Percentiles rank a stretch among this genome's conserved stretches.
phyloP scores from a whole-genome alignment of 1,284 basidiomycete genomes.

The Sanghuangporus weigelae region DNA sequence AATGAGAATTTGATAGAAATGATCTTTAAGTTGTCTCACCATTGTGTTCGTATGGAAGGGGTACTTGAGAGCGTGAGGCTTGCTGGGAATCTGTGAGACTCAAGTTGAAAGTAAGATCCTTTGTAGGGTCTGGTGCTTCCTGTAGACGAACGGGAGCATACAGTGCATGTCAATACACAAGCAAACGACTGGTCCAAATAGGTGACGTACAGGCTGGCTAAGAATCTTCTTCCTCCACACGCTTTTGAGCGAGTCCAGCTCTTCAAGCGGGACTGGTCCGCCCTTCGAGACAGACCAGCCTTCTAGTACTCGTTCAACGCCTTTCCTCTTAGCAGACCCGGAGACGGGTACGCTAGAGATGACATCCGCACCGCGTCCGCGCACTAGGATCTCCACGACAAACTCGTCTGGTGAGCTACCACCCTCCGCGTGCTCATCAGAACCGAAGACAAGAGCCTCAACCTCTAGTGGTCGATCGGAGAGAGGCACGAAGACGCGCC shows the following conservation, averaged over 20 bases:
- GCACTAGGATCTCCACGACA: slow-evolving; percentile 58
- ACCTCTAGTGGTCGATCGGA: slow-evolving; percentile 55
- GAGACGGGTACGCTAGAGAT: not conserved
- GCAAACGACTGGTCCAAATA: not conserved
- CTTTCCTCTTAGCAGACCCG: slow-evolving; percentile 35
- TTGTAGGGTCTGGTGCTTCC: slow-evolving; percentile 48
- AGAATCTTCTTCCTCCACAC: slow-evolving; percentile 39
- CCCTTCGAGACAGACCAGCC: slow-evolving; percentile 45
- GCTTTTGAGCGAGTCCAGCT: slow-evolving; percentile 42
- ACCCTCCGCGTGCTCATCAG: slow-evolving; percentile 34
- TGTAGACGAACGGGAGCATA: slow-evolving; percentile 23
- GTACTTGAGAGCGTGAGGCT: slow-evolving; percentile 71
- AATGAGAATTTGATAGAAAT: not conserved
- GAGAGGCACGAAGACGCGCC: slow-evolving; percentile 65
- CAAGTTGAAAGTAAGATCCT: slow-evolving; percentile 80
- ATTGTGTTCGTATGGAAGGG: slow-evolving; percentile 83
- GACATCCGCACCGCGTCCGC: slow-evolving; percentile 31
- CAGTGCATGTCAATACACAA: not conserved
- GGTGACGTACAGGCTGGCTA: slow-evolving; percentile 36
- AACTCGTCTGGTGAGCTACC: slow-evolving; percentile 33
- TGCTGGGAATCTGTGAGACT: slow-evolving; percentile 81
- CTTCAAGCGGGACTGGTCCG: slow-evolving; percentile 40
- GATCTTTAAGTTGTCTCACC: slow-evolving; percentile 36
- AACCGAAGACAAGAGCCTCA: slow-evolving; percentile 55
- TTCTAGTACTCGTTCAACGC: slow-evolving; percentile 56